phyloP scores from a whole-genome alignment of 2,329 filamentous ascomycete genomes.

The Bipolaris cookei region DNA sequence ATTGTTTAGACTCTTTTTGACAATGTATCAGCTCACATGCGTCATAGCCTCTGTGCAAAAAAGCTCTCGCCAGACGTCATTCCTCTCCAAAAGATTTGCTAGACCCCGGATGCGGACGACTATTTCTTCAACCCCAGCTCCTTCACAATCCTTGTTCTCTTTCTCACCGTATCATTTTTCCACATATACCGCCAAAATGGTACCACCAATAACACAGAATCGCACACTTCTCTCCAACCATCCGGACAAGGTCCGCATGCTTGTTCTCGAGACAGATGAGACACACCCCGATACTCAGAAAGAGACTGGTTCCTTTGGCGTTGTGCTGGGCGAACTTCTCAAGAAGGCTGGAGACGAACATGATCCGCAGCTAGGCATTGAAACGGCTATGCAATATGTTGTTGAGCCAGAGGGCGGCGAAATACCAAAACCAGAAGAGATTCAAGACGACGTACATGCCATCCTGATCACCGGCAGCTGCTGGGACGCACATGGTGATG shows the following conservation, averaged over 20 bases:
- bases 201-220: constrained; percentile 30
- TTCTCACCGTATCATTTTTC: constrained; percentile 1
- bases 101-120: neutral
- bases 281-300: constrained; percentile 60
- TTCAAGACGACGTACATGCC: constrained; percentile 53
- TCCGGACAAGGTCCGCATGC: constrained; percentile 50
- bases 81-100: neutral
- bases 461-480: constrained; percentile 57
- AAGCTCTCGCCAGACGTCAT: constrained; percentile 12
- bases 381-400: constrained; percentile 63
- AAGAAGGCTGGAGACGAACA: constrained; percentile 59
- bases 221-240: constrained; percentile 31
- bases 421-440: constrained; percentile 57
- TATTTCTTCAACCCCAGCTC: neutral
- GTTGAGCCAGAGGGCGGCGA: constrained; percentile 51
- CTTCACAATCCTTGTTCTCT: neutral
- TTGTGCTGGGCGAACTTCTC: constrained; percentile 61
- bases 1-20: constrained; percentile 6
- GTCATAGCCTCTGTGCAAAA: constrained; percentile 16
- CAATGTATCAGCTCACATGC: constrained; percentile 21
- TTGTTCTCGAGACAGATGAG: constrained; percentile 66
- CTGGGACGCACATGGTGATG: constrained; percentile 56
- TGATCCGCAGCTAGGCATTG: constrained; percentile 60
- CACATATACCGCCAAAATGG: constrained; percentile 24
- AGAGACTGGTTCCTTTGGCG: constrained; percentile 60